Base-by-base conservation (phyloP, 352 stramenopile genomes). In the Globisporangium perplexum region DNA sequence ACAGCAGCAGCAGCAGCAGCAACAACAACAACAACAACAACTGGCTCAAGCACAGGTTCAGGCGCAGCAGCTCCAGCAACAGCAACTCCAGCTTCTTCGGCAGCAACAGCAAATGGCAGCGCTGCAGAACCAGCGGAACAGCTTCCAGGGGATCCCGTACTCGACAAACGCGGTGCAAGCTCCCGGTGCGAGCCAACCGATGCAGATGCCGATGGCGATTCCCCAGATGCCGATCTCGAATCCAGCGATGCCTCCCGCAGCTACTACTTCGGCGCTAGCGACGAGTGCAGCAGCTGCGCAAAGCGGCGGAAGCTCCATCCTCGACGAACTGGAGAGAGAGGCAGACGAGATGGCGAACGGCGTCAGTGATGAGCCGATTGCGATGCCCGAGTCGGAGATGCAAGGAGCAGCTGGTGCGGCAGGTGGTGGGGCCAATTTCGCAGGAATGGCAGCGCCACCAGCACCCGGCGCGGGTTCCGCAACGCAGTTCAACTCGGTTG, bases 271-370 rank as follows among this genome's bases (percentile, higher is more conserved):
- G 23, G 49, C 36, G 5, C 24, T 57, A 33, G 65, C 55, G 6
- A 11, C 63, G 7, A 61, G 17, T 22, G 62, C 50, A 55, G 68
- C 62, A 33, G 49, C 41, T 36, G 50, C 35, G 42, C 53, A 44
- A 62, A 66, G 52, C n/a, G 60, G 60, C 20, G 62, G 72, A 17
- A 90, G 51, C 53, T 93, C 82, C n/a, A 95, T 95, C 50, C 50
- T 95, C 48, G 84, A 95, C 31, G 84, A 95, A 35, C 52, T 95
- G 26, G 84, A 95, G 45, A 77, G 84, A 17, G 84, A 95, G 48
- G 81, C 84, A 1, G 75, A 95, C 59, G 84, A 95, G 55, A 95
- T 95, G 84, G 84, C 84, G 1, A 88, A 90, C 50, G 77, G 80
- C 17, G 64, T 92, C 18, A 91, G 69, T 49, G 84, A 95, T 38